phyloP scores from a whole-genome alignment of 306 rosid species.

The Boehmeria nivea region DNA sequence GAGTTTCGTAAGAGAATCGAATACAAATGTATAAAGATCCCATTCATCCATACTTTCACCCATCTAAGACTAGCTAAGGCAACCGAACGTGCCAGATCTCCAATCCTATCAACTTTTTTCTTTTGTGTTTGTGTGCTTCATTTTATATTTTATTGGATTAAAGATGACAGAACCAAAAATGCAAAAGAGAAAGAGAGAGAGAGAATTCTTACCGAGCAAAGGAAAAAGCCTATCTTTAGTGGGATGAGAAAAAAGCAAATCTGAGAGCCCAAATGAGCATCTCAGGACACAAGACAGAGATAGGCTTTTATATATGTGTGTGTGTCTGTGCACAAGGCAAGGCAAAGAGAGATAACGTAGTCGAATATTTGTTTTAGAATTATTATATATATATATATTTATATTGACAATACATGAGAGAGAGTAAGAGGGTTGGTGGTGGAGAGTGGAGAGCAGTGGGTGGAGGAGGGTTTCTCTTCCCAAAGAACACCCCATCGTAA shows the following conservation, averaged over 20 bases:
- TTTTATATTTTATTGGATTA: not conserved
- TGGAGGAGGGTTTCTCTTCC: constrained; percentile 27
- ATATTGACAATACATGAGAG: constrained; percentile 12
- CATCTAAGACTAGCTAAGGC: too few relatives aligned
- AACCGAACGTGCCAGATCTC: too few relatives aligned
- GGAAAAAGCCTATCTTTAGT: constrained; percentile 7
- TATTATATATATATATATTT: too few relatives aligned
- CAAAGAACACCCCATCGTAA: constrained; percentile 41
- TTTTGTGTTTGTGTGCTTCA: too few relatives aligned
- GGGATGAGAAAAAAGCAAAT: constrained; percentile 28
- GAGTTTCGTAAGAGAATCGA: too few relatives aligned
- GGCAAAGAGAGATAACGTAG: constrained; percentile 14
- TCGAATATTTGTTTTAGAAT: not conserved
- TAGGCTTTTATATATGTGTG: constrained; percentile 20
- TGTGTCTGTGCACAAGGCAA: not conserved
- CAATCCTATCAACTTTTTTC: not conserved
- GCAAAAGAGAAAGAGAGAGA: constrained; percentile 11
- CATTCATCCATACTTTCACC: too few relatives aligned
- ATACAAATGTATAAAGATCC: not conserved
- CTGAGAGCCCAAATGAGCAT: constrained; percentile 30
- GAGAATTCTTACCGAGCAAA: constrained; percentile 24
- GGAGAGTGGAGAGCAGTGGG: constrained; percentile 11
- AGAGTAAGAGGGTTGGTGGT: constrained; percentile 32
- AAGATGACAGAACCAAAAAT: not conserved
- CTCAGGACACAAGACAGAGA: constrained; percentile 10